Percentiles rank a stretch among this genome's conserved stretches.
Evolutionary conservation across 2,329 filamentous ascomycete genomes (phyloP).

Genomic region (Paradendryphiella salina): DNA sequence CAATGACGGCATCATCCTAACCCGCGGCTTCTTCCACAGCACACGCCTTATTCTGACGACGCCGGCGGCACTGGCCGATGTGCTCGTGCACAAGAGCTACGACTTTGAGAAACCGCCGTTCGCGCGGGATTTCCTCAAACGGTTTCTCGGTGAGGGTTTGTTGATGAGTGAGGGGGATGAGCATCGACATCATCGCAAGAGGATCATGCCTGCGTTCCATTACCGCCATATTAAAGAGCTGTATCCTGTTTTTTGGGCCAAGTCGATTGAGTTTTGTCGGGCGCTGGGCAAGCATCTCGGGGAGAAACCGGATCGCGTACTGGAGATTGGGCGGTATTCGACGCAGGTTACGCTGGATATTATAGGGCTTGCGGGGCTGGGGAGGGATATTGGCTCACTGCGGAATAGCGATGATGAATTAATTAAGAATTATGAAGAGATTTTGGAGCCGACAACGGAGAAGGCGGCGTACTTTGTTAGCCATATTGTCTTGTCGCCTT

Average conservation of each 20-base stretch:
- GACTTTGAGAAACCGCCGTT: slow-evolving; percentile 58
- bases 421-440: slow-evolving; percentile 49
- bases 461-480: slow-evolving; percentile 53
- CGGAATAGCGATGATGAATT: slow-evolving; percentile 50
- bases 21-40: slow-evolving; percentile 45
- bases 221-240: slow-evolving; percentile 84
- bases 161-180: slow-evolving; percentile 56
- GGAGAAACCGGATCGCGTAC: slow-evolving; percentile 44
- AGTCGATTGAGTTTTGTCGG: slow-evolving; percentile 68
- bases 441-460: slow-evolving; percentile 53
- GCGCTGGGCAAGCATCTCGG: slow-evolving; percentile 61
- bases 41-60: slow-evolving; percentile 47
- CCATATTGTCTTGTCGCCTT: slow-evolving; percentile 45
- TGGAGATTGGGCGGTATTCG: slow-evolving; percentile 51
- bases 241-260: slow-evolving; percentile 82
- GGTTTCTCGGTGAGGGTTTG: slow-evolving; percentile 56
- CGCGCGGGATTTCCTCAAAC: slow-evolving; percentile 51
- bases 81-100: slow-evolving; percentile 58
- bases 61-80: slow-evolving; percentile 53
- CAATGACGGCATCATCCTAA: slow-evolving; percentile 49
- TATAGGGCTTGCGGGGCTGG: slow-evolving; percentile 52
- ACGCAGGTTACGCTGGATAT: slow-evolving; percentile 54
- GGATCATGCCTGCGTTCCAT: slow-evolving; percentile 80
- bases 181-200: slow-evolving; percentile 65
- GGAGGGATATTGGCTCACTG: slow-evolving; percentile 50